phyloP scores from a whole-genome alignment of 2,329 filamentous ascomycete genomes.

The Byssochlamys sp. region DNA sequence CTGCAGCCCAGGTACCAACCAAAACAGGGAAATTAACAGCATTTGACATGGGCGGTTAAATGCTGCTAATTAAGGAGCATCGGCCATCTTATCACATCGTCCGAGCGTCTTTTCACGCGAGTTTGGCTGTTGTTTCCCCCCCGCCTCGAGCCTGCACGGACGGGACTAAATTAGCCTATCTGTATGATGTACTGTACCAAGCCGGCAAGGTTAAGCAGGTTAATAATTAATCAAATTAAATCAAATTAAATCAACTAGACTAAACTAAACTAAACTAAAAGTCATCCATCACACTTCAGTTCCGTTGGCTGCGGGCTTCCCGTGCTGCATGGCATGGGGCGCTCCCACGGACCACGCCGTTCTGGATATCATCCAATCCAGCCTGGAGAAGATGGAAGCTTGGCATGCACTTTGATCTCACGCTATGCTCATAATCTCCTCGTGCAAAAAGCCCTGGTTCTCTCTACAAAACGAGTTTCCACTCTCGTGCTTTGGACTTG shows the following conservation, averaged over 20 bases:
- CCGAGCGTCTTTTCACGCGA: conserved; percentile 5
- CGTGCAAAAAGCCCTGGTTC: conserved; percentile 1
- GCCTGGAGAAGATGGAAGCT: conserved; percentile 8
- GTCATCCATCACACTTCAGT: conserved; percentile 5
- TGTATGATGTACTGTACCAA: not conserved
- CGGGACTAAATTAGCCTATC: conserved; percentile 5
- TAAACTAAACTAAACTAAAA: not conserved
- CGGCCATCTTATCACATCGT: conserved; percentile 9
- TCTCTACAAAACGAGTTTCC: not conserved
- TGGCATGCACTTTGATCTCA: conserved; percentile 11
- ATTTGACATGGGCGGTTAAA: conserved; percentile 8
- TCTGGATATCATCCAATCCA: conserved; percentile 10
- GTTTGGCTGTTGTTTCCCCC: conserved; percentile 3
- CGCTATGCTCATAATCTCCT: not conserved
- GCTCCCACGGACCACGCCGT: conserved; percentile 1
- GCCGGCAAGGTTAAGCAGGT: not conserved
- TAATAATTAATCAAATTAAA: not conserved
- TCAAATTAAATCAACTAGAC: too few species aligned
- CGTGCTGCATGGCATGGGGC: conserved; percentile 11
- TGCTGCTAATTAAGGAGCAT: conserved; percentile 15
- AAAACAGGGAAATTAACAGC: conserved; percentile 4
- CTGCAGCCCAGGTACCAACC: not conserved
- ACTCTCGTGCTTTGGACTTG: not conserved
- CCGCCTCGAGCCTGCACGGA: conserved; percentile 3
- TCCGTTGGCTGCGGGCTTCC: conserved; percentile 15